These are phyloP conservation scores for Panaeolus cyanescens DNA, from an alignment of 768 basidiomycete species.

Conservation along the genomic window DNA sequence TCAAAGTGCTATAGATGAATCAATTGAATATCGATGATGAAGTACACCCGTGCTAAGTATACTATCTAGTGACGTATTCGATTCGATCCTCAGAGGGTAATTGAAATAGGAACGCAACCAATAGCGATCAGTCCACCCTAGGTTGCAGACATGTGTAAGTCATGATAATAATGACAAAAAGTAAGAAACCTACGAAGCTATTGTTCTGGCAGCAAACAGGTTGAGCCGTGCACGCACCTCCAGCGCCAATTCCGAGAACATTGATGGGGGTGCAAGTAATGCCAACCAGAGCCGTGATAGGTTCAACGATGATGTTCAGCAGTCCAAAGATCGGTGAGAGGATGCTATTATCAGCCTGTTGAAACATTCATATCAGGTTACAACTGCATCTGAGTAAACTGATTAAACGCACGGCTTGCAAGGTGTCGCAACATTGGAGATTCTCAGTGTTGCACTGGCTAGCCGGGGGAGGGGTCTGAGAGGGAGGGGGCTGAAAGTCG, in stretches of 20 bases:
- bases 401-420: conserved; percentile 12
- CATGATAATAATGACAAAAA: not conserved
- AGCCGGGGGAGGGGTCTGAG: conserved; percentile 6
- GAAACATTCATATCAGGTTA: not conserved
- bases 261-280: conserved; percentile 20
- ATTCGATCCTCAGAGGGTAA: not conserved
- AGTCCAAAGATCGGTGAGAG: not conserved
- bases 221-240: conserved; percentile 15
- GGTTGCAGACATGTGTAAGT: conserved; percentile 5
- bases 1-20: too few species aligned
- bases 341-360: not conserved
- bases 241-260: conserved; percentile 12
- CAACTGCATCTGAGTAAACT: too few species aligned
- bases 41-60: not conserved
- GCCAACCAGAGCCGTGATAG: conserved; percentile 15
- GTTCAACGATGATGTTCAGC: conserved; percentile 3
- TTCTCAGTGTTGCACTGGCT: conserved; percentile 24
- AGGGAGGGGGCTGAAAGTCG: conserved; percentile 14
- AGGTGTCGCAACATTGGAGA: conserved; percentile 32
- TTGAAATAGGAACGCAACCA: conserved; percentile 38
- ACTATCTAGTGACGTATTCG: not conserved
- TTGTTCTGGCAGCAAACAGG: conserved; percentile 42
- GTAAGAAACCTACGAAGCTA: conserved; percentile 25
- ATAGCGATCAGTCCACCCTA: conserved; percentile 36
- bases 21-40: too few species aligned